Evolutionary conservation across 1,139 yeast species (phyloP).

Genomic region (Pichia sp.): DNA sequence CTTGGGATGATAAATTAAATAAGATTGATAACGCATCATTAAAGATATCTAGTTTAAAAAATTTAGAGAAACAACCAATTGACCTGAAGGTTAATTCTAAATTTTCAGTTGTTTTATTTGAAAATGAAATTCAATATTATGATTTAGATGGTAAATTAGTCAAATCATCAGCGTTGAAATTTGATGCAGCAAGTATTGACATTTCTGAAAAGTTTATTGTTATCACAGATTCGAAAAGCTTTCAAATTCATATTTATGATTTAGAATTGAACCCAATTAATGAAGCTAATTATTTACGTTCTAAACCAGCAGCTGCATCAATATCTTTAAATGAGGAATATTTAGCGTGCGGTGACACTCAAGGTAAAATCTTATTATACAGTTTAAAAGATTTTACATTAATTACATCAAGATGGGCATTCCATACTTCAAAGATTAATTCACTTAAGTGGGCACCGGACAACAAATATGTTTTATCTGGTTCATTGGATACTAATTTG

Average conservation of each 20-base stretch:
- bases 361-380: slow-evolving; percentile 77
- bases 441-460: slow-evolving; percentile 74
- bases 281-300: slow-evolving; percentile 46
- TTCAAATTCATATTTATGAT: slow-evolving; percentile 26
- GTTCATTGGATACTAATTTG: slow-evolving; percentile 77
- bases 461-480: slow-evolving; percentile 67
- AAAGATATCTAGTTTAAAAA: slow-evolving; percentile 22
- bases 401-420: slow-evolving; percentile 90
- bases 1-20: slow-evolving; percentile 86
- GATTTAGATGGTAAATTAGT: slow-evolving; percentile 23
- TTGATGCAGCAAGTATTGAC: slow-evolving; percentile 40
- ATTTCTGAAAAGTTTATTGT: slow-evolving; percentile 39
- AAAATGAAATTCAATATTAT: slow-evolving; percentile 37
- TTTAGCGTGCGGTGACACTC: slow-evolving; percentile 78
- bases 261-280: slow-evolving; percentile 13
- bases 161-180: slow-evolving; percentile 29
- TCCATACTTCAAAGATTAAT: slow-evolving; percentile 78
- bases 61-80: slow-evolving; percentile 56
- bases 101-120: slow-evolving; percentile 42
- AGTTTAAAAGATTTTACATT: slow-evolving; percentile 47
- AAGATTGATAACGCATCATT: slow-evolving; percentile 31
- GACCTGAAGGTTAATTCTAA: slow-evolving; percentile 34
- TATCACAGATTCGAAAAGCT: slow-evolving; percentile 39
- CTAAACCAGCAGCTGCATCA: slow-evolving; percentile 14
- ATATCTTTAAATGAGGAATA: slow-evolving; percentile 63